Evolutionary conservation across 2,329 filamentous ascomycete genomes (phyloP).

Genomic region (Rutstroemia sp.): DNA sequence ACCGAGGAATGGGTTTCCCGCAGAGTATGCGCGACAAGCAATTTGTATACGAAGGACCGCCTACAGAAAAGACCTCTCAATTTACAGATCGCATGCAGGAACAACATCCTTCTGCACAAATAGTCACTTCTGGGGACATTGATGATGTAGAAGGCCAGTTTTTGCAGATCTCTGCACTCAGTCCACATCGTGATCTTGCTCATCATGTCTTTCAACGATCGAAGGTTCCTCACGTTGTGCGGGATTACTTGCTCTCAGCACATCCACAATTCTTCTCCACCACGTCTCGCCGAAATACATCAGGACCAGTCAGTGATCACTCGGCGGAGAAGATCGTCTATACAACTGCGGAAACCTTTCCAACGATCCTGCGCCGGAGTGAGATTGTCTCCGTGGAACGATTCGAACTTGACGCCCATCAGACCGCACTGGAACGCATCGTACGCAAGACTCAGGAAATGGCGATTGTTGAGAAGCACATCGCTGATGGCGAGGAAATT

Average conservation of each 20-base stretch:
- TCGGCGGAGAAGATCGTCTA: constrained; percentile 79
- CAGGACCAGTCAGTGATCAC: constrained; percentile 63
- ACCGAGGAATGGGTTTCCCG: constrained; percentile 85
- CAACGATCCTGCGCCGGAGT: constrained; percentile 80
- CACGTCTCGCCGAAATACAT: constrained; percentile 63
- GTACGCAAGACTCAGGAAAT: constrained; percentile 87
- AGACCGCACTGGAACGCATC: constrained; percentile 87
- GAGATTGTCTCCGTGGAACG: constrained; percentile 69
- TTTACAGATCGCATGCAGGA: constrained; percentile 92
- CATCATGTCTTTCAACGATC: constrained; percentile 84
- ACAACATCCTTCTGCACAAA: constrained; percentile 78
- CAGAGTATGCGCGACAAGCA: constrained; percentile 76
- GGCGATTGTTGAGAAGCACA: constrained; percentile 63
- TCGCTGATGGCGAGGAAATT: constrained; percentile 65
- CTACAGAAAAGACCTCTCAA: constrained; percentile 66
- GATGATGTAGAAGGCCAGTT: constrained; percentile 89
- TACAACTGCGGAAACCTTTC: constrained; percentile 78
- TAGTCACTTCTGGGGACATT: constrained; percentile 61
- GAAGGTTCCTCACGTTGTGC: constrained; percentile 72
- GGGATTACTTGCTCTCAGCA: constrained; percentile 79
- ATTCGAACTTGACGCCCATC: constrained; percentile 58
- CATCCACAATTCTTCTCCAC: constrained; percentile 73
- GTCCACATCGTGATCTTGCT: constrained; percentile 69
- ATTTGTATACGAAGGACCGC: constrained; percentile 80
- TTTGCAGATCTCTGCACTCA: constrained; percentile 73